Base-by-base conservation (phyloP, 768 basidiomycete genomes). In the Wakefieldia striispora region DNA sequence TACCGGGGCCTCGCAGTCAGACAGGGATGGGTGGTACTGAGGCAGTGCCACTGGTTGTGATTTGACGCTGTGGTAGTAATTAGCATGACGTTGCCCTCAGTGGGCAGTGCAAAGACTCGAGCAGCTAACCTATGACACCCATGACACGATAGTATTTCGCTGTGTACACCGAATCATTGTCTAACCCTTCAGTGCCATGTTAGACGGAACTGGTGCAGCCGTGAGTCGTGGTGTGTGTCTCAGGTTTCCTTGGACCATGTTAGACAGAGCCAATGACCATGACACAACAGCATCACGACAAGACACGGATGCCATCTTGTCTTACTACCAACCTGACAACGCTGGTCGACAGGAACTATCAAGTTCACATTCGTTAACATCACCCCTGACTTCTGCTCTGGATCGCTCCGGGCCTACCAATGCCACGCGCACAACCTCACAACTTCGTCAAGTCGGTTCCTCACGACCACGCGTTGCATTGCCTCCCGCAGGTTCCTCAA, bases 281-380 rank as follows among this genome's bases (percentile, higher is more conserved):
- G 33, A 42, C 40, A 46, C 6, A 43, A 44, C 41, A 33, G 7
- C 43, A 45, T 59, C 40, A 14, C 54, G 44, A 45, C 55, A 44
- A 44, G 76, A 79, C 39, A 70, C 74, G 26, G 75, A 78, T 41
- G 64, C 67, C 40, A 75, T 78, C 53, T 62, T 79, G 44, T 76
- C 76, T 17, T 78, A 81, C 62, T 83, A 82, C 69, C 75, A 81
- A 59, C 81, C 82, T 8, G 69, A 79, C 49, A 69, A 77, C 48
- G 75, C 81, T 23, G 51, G 64, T 60, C 24, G 62, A 53, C 45
- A 47, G 49, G 61, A 24, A 16, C 70, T 51, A 51, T 57, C 57
- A 52, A 40, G 55, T 52, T 16, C 33, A 2, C 33, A 7, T 16
- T 33, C 14, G 16, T 33, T 16, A 33, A 70, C 76, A 11, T 72